phyloP scores from a whole-genome alignment of 805 yeast genomes.

The Starmera dryadoides region DNA sequence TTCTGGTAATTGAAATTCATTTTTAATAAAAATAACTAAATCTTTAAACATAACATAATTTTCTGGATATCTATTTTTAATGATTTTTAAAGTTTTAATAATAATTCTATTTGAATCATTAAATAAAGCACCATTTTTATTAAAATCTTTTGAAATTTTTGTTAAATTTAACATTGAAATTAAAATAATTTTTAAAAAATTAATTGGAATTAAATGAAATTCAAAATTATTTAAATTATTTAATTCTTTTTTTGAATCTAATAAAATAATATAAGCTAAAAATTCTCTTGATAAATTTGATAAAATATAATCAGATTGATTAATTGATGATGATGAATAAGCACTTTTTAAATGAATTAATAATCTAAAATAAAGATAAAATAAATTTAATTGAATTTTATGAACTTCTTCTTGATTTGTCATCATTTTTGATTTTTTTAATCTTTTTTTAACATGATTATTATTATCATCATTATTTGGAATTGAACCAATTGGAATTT shows the following conservation, averaged over 20 bases:
- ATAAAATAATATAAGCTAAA: conserved; percentile 2
- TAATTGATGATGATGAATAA: conserved; percentile 6
- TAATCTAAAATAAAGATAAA: conserved; percentile 33
- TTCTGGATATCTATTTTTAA: conserved; percentile 20
- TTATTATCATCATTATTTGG: conserved; percentile 6
- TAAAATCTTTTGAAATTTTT: conserved; percentile 6
- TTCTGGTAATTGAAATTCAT: background rate
- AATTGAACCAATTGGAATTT: conserved; percentile 4
- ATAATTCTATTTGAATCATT: conserved; percentile 11
- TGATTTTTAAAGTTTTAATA: conserved; percentile 8
- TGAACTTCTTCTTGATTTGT: conserved; percentile 20
- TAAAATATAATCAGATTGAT: background rate
- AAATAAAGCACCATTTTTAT: conserved; percentile 4
- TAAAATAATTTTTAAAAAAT: conserved; percentile 17
- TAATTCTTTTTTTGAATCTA: conserved; percentile 3
- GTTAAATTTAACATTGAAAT: conserved; percentile 12
- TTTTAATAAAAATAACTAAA: background rate
- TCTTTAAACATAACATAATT: conserved; percentile 16
- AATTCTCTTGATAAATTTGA: conserved; percentile 4
- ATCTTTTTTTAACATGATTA: conserved; percentile 18
- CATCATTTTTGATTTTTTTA: conserved; percentile 6
- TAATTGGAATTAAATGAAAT: conserved; percentile 20
- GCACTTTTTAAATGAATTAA: conserved; percentile 30
- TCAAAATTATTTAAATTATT: conserved; percentile 18
- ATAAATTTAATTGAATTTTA: conserved; percentile 37